phyloP scores from a whole-genome alignment of 2,329 filamentous ascomycete genomes.

The Phialophora chinensis region DNA sequence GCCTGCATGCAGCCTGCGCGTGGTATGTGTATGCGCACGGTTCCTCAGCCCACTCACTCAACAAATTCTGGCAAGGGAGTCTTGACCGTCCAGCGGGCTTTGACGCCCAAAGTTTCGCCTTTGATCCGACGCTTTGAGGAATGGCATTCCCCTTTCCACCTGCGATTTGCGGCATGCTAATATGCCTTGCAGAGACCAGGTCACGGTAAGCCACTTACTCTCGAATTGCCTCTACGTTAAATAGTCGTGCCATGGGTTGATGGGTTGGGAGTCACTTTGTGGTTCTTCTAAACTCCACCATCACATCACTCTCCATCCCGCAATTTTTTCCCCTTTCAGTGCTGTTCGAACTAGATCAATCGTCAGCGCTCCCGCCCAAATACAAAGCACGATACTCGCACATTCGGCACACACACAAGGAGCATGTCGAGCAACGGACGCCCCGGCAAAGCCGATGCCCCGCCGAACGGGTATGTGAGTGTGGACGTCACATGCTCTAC shows the following conservation, averaged over 20 bases:
- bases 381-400: background rate
- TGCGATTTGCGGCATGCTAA: background rate
- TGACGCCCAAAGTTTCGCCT: background rate
- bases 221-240: background rate
- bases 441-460: background rate
- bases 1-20: background rate
- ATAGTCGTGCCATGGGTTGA: background rate
- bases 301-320: background rate
- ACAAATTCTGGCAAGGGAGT: background rate
- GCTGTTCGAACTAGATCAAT: background rate
- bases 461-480: too few relatives aligned
- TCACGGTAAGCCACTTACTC: background rate
- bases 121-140: background rate
- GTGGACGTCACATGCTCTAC: background rate
- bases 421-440: background rate
- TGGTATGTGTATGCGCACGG: background rate
- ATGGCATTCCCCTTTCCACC: background rate
- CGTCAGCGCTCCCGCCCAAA: background rate
- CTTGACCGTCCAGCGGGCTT: background rate
- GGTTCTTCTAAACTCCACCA: background rate
- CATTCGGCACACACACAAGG: background rate
- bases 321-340: background rate
- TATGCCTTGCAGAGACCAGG: background rate
- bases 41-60: background rate
- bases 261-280: background rate